Percentiles rank a stretch among this genome's conserved stretches.
These are phyloP conservation scores for Xylariales sp. DNA, from an alignment of 2,329 filamentous ascomycete species.

Conservation along the genomic window DNA sequence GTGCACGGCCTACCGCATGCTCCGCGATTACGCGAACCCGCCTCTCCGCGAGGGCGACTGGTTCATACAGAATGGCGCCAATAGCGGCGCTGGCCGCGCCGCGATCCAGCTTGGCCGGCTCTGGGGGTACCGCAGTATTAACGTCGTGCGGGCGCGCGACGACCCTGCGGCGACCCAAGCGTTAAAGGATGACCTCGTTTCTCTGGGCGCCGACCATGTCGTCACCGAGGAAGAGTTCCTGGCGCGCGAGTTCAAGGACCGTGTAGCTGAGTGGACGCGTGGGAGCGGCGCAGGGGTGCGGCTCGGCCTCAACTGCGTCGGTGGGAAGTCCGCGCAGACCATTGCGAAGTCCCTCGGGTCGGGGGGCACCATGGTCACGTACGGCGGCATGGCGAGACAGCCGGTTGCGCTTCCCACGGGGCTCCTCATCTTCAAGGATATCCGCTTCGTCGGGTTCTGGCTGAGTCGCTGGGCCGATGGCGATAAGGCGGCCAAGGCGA, in stretches of 20 bases:
- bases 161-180: conserved; percentile 72
- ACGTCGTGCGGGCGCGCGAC: conserved; percentile 81
- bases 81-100: conserved; percentile 89
- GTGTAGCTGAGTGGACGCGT: conserved; percentile 73
- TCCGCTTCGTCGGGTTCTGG: conserved; percentile 94
- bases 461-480: conserved; percentile 87
- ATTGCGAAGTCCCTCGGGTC: conserved; percentile 79
- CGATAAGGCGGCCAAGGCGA: conserved; percentile 77
- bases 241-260: conserved; percentile 69
- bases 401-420: conserved; percentile 84
- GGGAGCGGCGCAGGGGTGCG: conserved; percentile 77
- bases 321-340: conserved; percentile 83
- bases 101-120: conserved; percentile 87
- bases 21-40: conserved; percentile 76
- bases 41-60: conserved; percentile 78
- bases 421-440: conserved; percentile 91
- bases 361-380: conserved; percentile 84
- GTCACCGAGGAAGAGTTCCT: conserved; percentile 67
- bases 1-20: conserved; percentile 92
- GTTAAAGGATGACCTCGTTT: conserved; percentile 63
- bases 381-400: conserved; percentile 94
- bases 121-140: conserved; percentile 93
- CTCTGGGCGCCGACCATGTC: conserved; percentile 68
- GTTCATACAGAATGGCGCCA: conserved; percentile 98
- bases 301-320: conserved; percentile 92